Base-by-base conservation (phyloP, 805 yeast genomes). In the Schwanniomyces polymorphus region DNA sequence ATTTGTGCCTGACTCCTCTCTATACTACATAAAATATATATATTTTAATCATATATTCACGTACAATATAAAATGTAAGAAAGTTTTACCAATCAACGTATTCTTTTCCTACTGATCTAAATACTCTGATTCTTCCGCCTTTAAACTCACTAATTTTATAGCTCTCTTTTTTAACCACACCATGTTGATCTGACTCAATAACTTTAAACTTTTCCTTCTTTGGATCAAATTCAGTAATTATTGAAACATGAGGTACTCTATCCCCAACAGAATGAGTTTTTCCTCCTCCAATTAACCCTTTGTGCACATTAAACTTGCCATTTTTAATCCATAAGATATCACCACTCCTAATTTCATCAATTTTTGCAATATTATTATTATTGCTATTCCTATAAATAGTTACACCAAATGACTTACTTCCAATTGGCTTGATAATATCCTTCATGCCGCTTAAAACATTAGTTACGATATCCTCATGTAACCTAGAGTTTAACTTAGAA, bases 101-200 rank as follows among this genome's bases (percentile, higher is more conserved):
- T 29, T 79, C 82, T 50, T 89, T 80, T 10, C 88, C 88, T 27
- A 91, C 85, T 6, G 81, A 80, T 59, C 98, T 80, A 67, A 84
- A 94, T 4, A 91, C 88, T 52, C 88, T 79, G 10, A 92, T 70
- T 56, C 82, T 83, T 4, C 99, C 99, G 48, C 81, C 72, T 60
- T 80, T 84, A 79, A 92, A 76, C 49, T 89, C 95, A 2, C 79
- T 71, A 3, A 91, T 63, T 56, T 82, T 82, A 63, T 86, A 87
- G 38, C 86, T 77, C 38, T 81, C 84, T 47, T 77, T 79, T 48
- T 72, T 78, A 34, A 86, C 74, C 44, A 75, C 76, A 1, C 86
- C 85, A 29, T 65, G 58, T 4, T 61, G 49, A 29, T 75, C 78
- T 47, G 72, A 74, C 56, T 85, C 91, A 52, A 85, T 70, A 5